Evolutionary conservation across 257 asterid genomes (phyloP), one percentile per base, ranked within the genome.

Genomic region (Hygrophila difformis): DNA sequence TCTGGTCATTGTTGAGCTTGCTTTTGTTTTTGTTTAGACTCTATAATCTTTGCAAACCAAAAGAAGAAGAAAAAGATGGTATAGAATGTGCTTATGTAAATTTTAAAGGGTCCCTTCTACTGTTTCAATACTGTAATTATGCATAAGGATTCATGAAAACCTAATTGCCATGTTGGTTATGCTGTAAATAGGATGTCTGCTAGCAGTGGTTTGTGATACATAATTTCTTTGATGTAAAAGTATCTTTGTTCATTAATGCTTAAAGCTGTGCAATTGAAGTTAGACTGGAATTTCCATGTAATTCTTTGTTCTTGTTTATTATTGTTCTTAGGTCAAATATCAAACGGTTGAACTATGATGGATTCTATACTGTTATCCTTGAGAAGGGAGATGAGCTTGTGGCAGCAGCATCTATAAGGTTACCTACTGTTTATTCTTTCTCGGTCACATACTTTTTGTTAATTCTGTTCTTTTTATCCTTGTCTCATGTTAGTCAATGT

Each of bases 331-430:
- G 99, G 76, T 91, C 99, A 44, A 86, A 91, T 63, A 71, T 91
- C 54, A 82, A 63, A 68, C 79, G 99, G 72, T 71, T 91, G 70
- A 73, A 86, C 79, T 86, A 70, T 38, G 57, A 49, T 37, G 84
- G 95, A 19, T 91, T 91, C 73, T 82, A 55, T 49, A 86, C 95
- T 62, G 24, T 78, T 58, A 46, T 83, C 67, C 75, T 91, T 44
- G 94, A 91, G 82, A 91, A 74, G 78, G 88, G 77, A 21, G 94
- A 86, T 23, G 95, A 82, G 37, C 59, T 87, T 61, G 76, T 82
- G 16, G 49, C 94, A 1, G 95, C 80, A 18, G 99, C 99, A 50
- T 79, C 97, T 35, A 65, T 91, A 73, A 91, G 99, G 99, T 91
- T 57, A 40, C 47, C 29, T 63, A 12, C 12, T 31, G 7, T 26